Base-by-base conservation (phyloP, 306 rosid genomes). In the Cicer pinnatifidum region DNA sequence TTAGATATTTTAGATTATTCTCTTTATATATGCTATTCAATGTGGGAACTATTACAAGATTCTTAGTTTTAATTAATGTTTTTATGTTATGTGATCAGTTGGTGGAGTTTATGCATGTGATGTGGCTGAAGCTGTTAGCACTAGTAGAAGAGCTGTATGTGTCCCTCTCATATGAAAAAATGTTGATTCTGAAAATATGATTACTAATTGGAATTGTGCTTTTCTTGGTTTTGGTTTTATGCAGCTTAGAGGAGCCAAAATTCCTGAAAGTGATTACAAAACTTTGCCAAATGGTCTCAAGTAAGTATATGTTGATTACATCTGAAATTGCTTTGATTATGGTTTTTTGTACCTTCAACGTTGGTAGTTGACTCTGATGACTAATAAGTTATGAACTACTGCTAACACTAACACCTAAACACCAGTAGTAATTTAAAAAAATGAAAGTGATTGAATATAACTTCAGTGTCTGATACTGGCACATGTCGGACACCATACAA, bases 221-320 rank as follows among this genome's bases (percentile, higher is more conserved):
- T 51, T 8, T 60, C 13, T 56, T 52, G 1, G 35, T 79, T 35
- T 59, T 54, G 60, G 43, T 20, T 44, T 72, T 72, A 11, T 72
- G 71, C 67, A 84, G 87, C 80, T 84, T 8, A 38, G 84, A 33
- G 87, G 82, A 28, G 82, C 90, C 4, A 93, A 93, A 88, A 66
- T 93, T 88, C 96, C 98, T 37, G 96, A 89, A 77, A 89, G 87
- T 82, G 98, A 93, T 86, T 93, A 48, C 77, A 91, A 75, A 81
- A 85, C 92, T 57, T 91, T 93, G 52, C 94, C 97, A 17, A 93
- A 70, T 83, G 98, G 98, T 75, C 79, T 93, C 66, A 93, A 91
- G 98, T 93, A 77, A 91, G 97, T 86, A 78, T 39, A 65, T 53
- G 23, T 47, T 52, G 67, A 44, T 77, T 65, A 51, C 52, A n/a